These are phyloP conservation scores for Eustoma russellianum DNA, from an alignment of 257 asterid genomes.

Conservation along the genomic window DNA sequence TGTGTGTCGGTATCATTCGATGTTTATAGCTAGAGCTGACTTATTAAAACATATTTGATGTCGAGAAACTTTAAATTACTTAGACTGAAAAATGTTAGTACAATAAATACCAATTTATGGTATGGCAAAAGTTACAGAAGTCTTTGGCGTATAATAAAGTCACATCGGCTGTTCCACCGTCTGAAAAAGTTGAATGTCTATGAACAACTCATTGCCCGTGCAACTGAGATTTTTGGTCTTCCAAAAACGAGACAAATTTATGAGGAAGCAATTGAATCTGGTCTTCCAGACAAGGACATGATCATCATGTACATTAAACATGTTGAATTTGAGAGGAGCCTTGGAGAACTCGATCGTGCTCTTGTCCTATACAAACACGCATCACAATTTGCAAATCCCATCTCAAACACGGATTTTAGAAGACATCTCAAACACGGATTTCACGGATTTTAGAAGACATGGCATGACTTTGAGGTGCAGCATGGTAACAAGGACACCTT, in stretches of 20 bases:
- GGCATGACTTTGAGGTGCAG: slow-evolving; percentile 92
- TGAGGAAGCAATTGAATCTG: slow-evolving; percentile 84
- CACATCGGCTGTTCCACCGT: slow-evolving; percentile 82
- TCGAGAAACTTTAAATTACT: too few relatives aligned
- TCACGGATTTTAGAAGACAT: slow-evolving; percentile 89
- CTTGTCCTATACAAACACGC: slow-evolving; percentile 77
- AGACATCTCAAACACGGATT: too few relatives aligned
- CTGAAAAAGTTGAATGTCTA: slow-evolving; percentile 85
- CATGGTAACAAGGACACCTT: slow-evolving; percentile 93
- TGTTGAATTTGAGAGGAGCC: slow-evolving; percentile 91
- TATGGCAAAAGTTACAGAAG: too few relatives aligned
- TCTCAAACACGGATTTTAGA: slow-evolving; percentile 58
- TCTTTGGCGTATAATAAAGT: slow-evolving; percentile 85
- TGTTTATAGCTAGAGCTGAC: too few relatives aligned
- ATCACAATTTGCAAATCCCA: slow-evolving; percentile 82
- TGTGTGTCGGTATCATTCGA: too few relatives aligned
- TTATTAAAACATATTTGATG: too few relatives aligned
- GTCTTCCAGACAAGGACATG: slow-evolving; percentile 83
- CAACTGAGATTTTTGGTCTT: slow-evolving; percentile 86
- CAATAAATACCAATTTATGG: too few relatives aligned
- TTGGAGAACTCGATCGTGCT: slow-evolving; percentile 83
- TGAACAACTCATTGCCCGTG: slow-evolving; percentile 85
- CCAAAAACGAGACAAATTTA: slow-evolving; percentile 87
- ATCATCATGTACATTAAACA: slow-evolving; percentile 71
- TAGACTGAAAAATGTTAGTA: too few relatives aligned